phyloP scores from a whole-genome alignment of 441 rosid species.

The Arabidopsis hybrid region DNA sequence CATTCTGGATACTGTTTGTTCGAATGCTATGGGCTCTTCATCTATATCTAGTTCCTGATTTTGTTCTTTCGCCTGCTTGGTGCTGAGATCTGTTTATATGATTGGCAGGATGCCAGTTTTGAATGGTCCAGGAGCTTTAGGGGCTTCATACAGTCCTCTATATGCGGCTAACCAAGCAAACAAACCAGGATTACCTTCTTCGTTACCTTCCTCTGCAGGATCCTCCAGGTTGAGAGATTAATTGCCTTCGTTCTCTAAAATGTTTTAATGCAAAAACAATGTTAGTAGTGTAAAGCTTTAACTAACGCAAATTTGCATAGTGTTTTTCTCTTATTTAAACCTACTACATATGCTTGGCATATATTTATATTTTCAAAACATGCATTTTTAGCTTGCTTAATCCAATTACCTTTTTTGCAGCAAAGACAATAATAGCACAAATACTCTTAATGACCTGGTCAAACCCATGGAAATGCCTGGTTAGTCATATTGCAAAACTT shows the following conservation, averaged over 20 bases:
- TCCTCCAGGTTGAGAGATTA: slow-evolving; percentile 63
- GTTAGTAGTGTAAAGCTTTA: neutral
- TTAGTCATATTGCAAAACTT: slow-evolving; percentile 28
- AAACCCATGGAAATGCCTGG: slow-evolving; percentile 72
- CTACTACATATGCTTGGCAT: slow-evolving; percentile 15
- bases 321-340: neutral
- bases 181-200: slow-evolving; percentile 61
- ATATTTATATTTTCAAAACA: slow-evolving; percentile 15
- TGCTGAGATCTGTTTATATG: slow-evolving; percentile 30
- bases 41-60: slow-evolving; percentile 21
- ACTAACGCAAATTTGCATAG: neutral
- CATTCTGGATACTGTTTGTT: slow-evolving; percentile 8
- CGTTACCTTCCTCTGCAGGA: slow-evolving; percentile 45
- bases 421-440: slow-evolving; percentile 61
- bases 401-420: slow-evolving; percentile 53
- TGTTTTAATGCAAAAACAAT: slow-evolving; percentile 6
- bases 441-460: slow-evolving; percentile 62
- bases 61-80: slow-evolving; percentile 13
- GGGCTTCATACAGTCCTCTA: slow-evolving; percentile 78
- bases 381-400: slow-evolving; percentile 16
- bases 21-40: neutral
- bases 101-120: slow-evolving; percentile 85
- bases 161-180: slow-evolving; percentile 68
- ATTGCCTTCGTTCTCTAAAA: neutral
- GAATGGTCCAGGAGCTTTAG: slow-evolving; percentile 88